phyloP scores from a whole-genome alignment of 2,329 filamentous ascomycete species.

The Pseudovirgaria hyperparasitica region DNA sequence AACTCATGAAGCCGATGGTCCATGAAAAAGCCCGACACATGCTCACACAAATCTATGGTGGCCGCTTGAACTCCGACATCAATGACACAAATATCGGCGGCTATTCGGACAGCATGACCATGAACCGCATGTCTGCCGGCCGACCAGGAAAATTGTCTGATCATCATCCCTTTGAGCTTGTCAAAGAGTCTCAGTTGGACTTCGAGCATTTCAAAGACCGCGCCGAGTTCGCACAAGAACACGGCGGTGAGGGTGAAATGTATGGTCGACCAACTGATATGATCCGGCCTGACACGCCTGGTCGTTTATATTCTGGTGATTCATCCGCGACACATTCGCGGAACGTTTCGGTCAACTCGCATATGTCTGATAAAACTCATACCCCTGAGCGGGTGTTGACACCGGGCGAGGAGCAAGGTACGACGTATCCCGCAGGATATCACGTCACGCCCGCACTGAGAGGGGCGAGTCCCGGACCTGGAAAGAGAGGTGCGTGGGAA shows the following conservation, averaged over 20 bases:
- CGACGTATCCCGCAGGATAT: constrained; percentile 34
- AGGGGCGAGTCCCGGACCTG: constrained; percentile 28
- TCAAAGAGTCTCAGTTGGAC: constrained; percentile 74
- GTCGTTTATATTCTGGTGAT: constrained; percentile 16
- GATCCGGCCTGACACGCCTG: constrained; percentile 48
- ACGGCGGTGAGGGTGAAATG: constrained; percentile 55
- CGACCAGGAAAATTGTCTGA: constrained; percentile 41
- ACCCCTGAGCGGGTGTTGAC: constrained; percentile 12
- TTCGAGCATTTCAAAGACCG: constrained; percentile 88
- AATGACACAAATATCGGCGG: constrained; percentile 49
- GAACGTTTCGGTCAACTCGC: too few species aligned
- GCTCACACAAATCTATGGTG: constrained; percentile 73
- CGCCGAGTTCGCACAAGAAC: constrained; percentile 74
- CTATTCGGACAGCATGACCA: constrained; percentile 69
- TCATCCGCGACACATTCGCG: too few species aligned
- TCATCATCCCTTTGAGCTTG: constrained; percentile 65
- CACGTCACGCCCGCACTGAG: constrained; percentile 32
- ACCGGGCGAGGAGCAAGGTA: constrained; percentile 18
- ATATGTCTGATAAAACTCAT: not conserved
- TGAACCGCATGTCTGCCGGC: constrained; percentile 61
- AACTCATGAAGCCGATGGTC: constrained; percentile 89
- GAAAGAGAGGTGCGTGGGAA: not conserved
- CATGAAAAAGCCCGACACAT: constrained; percentile 80
- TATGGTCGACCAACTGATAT: constrained; percentile 46
- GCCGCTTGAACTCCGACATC: constrained; percentile 54